Conservation (phyloP, 495 filamentous ascomycete genomes). For the Trichocladium uniseriatum region DNA sequence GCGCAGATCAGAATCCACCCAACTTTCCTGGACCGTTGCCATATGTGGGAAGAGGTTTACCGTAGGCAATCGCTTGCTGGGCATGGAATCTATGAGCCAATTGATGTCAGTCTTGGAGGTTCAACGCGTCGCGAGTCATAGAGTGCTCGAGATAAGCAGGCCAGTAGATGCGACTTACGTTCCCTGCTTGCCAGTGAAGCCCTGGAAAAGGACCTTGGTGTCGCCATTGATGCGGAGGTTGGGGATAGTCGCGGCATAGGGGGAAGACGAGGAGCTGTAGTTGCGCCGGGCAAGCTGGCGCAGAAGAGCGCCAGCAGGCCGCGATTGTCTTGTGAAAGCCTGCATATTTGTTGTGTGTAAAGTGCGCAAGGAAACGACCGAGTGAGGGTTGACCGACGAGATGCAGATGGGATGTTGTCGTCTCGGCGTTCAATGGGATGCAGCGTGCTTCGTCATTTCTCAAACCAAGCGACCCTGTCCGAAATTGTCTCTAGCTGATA, state of each 20-base stretch:
- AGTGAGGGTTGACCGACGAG: neutral
- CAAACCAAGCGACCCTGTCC: conserved; percentile 6
- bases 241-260: conserved; percentile 72
- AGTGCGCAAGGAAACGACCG: neutral
- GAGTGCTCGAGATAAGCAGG: conserved; percentile 1
- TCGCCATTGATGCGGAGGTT: conserved; percentile 89
- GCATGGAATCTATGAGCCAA: conserved; percentile 72
- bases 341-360: conserved; percentile 31
- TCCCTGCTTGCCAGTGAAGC: conserved; percentile 98
- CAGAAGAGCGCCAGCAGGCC: conserved; percentile 37
- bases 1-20: conserved; percentile 10
- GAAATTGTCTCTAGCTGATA: conserved; percentile 11
- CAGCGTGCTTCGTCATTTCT: conserved; percentile 13
- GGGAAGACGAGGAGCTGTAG: conserved; percentile 58
- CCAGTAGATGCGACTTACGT: conserved; percentile 56
- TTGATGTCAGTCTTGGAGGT: conserved; percentile 34
- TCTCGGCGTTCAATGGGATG: neutral
- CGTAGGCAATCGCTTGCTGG: conserved; percentile 94
- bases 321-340: conserved; percentile 38
- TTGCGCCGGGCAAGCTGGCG: conserved; percentile 46
- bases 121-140: neutral
- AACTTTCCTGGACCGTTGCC: neutral
- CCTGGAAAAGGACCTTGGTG: conserved; percentile 93
- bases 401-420: neutral
- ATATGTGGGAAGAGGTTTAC: conserved; percentile 38